phyloP scores from a whole-genome alignment of 2,329 filamentous ascomycete genomes.

The Didymellaceae sp. region DNA sequence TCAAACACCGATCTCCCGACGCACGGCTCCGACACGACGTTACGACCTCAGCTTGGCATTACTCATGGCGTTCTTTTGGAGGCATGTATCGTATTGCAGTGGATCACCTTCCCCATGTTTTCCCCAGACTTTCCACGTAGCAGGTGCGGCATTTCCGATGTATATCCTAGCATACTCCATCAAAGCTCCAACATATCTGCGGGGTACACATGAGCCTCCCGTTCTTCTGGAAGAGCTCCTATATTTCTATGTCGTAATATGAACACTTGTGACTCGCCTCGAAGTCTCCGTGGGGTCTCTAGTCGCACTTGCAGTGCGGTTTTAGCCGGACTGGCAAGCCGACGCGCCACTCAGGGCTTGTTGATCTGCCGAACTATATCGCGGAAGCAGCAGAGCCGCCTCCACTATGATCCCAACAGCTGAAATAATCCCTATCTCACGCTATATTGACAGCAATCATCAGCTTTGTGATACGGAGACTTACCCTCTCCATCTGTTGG shows the following conservation, averaged over 20 bases:
- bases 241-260: slow-evolving; percentile 7
- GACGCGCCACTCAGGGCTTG: neutral
- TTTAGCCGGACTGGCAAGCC: slow-evolving; percentile 4
- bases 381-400: slow-evolving; percentile 18
- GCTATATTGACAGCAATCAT: slow-evolving; percentile 3
- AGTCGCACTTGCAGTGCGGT: neutral
- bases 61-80: slow-evolving; percentile 15
- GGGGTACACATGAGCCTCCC: slow-evolving; percentile 9
- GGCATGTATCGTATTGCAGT: slow-evolving; percentile 1
- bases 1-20: neutral
- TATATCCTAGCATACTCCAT: neutral
- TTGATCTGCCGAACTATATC: slow-evolving; percentile 4
- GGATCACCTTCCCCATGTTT: slow-evolving; percentile 14
- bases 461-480: slow-evolving; percentile 1
- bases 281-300: neutral
- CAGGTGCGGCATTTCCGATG: neutral
- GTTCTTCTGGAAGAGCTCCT: neutral
- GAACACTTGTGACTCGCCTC: slow-evolving; percentile 5
- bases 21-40: slow-evolving; percentile 6
- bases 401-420: neutral
- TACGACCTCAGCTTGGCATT: slow-evolving; percentile 18
- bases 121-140: slow-evolving; percentile 7
- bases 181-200: slow-evolving; percentile 1
- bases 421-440: neutral
- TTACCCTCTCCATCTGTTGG: neutral